phyloP scores from a whole-genome alignment of 441 rosid genomes.

The Croton setiger region DNA sequence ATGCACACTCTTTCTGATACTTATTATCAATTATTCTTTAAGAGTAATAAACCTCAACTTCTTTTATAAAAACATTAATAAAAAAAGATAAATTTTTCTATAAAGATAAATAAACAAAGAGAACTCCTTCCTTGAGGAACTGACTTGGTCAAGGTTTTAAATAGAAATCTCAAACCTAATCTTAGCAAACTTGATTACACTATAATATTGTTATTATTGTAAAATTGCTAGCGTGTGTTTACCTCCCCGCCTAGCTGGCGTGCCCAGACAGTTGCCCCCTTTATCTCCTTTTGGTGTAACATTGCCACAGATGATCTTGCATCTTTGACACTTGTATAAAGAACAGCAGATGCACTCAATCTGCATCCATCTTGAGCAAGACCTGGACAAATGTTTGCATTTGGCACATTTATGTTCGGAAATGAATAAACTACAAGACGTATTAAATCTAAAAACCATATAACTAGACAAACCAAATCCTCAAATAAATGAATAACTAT shows the following conservation, averaged over 20 bases:
- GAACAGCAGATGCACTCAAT: slow-evolving; percentile 81
- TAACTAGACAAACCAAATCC: neutral
- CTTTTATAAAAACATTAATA: neutral
- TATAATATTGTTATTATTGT: neutral
- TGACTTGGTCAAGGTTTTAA: neutral
- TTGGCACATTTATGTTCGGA: neutral
- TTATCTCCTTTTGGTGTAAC: slow-evolving; percentile 68
- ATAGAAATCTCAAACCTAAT: neutral
- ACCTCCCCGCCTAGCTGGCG: slow-evolving; percentile 99
- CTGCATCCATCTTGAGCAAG: slow-evolving; percentile 95
- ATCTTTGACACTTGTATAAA: slow-evolving; percentile 71
- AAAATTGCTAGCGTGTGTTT: slow-evolving; percentile 20
- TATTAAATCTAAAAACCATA: neutral
- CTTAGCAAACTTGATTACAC: neutral
- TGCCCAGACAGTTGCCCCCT: slow-evolving; percentile 77
- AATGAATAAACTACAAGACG: neutral
- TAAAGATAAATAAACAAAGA: neutral
- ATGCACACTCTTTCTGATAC: neutral
- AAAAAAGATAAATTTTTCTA: neutral
- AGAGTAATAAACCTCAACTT: slow-evolving; percentile 1
- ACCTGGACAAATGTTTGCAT: slow-evolving; percentile 39
- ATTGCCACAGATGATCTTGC: slow-evolving; percentile 63
- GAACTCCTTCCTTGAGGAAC: neutral
- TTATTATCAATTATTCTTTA: neutral
- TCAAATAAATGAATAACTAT: neutral